phyloP scores from a whole-genome alignment of 306 rosid genomes.

The Medicago lupulina region DNA sequence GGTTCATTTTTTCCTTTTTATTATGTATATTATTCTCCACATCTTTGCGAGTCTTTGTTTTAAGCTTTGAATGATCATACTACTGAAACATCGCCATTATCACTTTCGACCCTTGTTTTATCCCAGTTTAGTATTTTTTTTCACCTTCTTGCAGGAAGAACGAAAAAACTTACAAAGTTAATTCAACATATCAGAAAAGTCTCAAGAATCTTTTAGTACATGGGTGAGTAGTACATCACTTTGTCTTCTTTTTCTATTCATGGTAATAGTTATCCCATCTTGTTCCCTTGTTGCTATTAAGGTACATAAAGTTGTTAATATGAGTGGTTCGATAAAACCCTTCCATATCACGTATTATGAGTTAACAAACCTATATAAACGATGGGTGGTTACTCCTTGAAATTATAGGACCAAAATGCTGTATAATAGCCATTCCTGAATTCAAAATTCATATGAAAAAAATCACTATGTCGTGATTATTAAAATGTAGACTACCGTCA shows the following conservation, averaged over 20 bases:
- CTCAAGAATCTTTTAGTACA: constrained; percentile 77
- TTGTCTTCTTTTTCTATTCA: constrained; percentile 14
- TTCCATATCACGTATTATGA: constrained; percentile 16
- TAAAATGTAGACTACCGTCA: constrained; percentile 29
- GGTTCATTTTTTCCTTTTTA: constrained; percentile 1
- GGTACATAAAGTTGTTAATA: constrained; percentile 3
- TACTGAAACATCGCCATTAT: constrained; percentile 12
- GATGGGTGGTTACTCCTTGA: constrained; percentile 33
- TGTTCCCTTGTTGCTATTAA: constrained; percentile 20
- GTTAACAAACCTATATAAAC: constrained; percentile 19
- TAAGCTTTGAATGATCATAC: constrained; percentile 6
- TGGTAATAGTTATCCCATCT: constrained; percentile 26
- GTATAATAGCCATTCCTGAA: constrained; percentile 34
- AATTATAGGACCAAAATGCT: constrained; percentile 27
- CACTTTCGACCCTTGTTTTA: constrained; percentile 10
- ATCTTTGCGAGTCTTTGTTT: neutral
- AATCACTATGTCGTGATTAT: neutral
- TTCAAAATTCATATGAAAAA: constrained; percentile 24
- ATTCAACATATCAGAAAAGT: constrained; percentile 78
- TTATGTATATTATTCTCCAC: constrained; percentile 9
- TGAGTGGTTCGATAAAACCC: constrained; percentile 20
- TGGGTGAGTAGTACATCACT: constrained; percentile 64
- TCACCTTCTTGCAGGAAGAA: constrained; percentile 68
- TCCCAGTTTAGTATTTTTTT: constrained; percentile 10
- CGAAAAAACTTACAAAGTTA: constrained; percentile 77